Evolutionary conservation across 495 filamentous ascomycete species (phyloP).

Genomic region (Paragyromitra xinjiangensis): DNA sequence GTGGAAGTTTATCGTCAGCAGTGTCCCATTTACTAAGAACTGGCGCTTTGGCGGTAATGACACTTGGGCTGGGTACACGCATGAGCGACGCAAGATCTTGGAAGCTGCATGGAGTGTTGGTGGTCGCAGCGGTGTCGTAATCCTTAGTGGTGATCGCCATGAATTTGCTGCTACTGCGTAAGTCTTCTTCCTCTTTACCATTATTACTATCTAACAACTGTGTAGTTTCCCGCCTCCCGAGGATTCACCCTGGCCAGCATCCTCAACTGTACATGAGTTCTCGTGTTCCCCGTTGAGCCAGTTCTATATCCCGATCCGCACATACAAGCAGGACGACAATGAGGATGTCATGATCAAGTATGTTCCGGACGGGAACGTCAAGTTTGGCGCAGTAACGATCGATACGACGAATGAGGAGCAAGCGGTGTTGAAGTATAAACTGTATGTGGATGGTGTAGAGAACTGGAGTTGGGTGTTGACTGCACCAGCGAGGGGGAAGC

Average conservation of each 20-base stretch:
- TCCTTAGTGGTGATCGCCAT: constrained; percentile 89
- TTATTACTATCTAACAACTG: background rate
- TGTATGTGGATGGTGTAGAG: constrained; percentile 81
- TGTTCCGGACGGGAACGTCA: constrained; percentile 84
- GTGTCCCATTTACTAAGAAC: constrained; percentile 95
- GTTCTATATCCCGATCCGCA: constrained; percentile 88
- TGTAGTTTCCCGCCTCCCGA: constrained; percentile 45
- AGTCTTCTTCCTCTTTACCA: constrained; percentile 68
- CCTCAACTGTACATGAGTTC: constrained; percentile 79
- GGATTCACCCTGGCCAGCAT: constrained; percentile 56
- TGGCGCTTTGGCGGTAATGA: constrained; percentile 82
- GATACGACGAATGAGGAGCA: constrained; percentile 69
- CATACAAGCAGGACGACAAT: constrained; percentile 78
- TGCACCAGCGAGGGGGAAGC: constrained; percentile 60
- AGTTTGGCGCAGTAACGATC: constrained; percentile 90
- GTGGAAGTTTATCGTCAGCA: constrained; percentile 91
- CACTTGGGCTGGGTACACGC: constrained; percentile 90
- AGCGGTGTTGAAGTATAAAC: constrained; percentile 76
- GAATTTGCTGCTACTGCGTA: constrained; percentile 91
- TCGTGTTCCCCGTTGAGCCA: constrained; percentile 87
- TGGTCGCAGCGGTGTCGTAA: constrained; percentile 77
- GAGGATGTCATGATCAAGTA: constrained; percentile 86
- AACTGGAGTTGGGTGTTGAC: constrained; percentile 74
- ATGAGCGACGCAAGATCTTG: constrained; percentile 79
- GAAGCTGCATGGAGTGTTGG: constrained; percentile 89